These are phyloP conservation scores for Citrus hindsii DNA, from an alignment of 345 rosid species.

Conservation along the genomic window DNA sequence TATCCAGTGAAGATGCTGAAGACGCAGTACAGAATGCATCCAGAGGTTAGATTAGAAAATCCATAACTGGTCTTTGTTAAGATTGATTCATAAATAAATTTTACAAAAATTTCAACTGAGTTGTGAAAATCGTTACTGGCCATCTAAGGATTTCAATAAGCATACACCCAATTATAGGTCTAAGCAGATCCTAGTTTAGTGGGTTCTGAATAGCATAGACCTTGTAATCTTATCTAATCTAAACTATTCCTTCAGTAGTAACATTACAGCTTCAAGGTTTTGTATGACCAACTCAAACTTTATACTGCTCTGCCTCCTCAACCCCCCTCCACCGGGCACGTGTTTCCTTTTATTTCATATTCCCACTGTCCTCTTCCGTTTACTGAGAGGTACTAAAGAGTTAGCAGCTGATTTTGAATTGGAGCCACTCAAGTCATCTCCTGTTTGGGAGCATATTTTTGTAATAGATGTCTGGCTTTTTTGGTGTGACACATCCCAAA, in stretches of 20 bases:
- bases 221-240: neutral
- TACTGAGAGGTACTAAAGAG: neutral
- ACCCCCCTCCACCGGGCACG: too few species aligned
- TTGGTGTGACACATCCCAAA: neutral
- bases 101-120: neutral
- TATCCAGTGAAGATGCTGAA: conserved; percentile 94
- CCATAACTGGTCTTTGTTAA: neutral
- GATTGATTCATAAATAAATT: neutral
- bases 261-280: neutral
- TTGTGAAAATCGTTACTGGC: neutral
- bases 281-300: neutral
- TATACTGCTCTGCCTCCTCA: neutral
- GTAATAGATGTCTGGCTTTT: neutral
- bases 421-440: neutral
- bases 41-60: conserved; percentile 53
- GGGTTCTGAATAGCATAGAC: neutral
- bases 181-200: neutral
- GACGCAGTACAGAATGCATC: conserved; percentile 97
- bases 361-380: neutral
- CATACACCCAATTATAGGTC: neutral
- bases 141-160: neutral
- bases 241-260: neutral
- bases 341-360: neutral
- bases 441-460: neutral
- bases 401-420: neutral